Base-by-base conservation (phyloP, 2,329 filamentous ascomycete species). In the Lachnellula arida region DNA sequence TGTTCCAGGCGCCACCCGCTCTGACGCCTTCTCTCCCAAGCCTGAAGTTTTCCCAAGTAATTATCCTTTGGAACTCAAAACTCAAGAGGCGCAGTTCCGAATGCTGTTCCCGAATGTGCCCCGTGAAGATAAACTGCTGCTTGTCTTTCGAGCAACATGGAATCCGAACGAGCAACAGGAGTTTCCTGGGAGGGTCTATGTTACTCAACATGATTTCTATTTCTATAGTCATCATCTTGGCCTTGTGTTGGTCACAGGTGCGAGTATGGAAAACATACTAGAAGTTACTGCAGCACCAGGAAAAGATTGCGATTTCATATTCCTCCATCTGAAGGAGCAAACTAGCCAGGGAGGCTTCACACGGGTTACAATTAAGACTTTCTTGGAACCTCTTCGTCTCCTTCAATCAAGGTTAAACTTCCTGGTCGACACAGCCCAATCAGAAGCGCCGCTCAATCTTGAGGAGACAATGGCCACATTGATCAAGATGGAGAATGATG, bases 191-290 rank as follows among this genome's bases (percentile, higher is more conserved):
- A 84, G 94, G 52, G 85, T 96, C 23, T 99, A 95, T 70, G 86
- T 96, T 57, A 97, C 93, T 0, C 80, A 87, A 0, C 85, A 87
- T 59, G 88, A 92, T 61, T 85, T 99, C 70, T 97, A 96, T 72
- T 97, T 99, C 69, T 99, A 97, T 73, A 95, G 92, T 65, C 89
- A 97, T 67, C 89, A 97, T 68, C 85, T 97, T 70, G 94, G 94
- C 5, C 80, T 99, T 5, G 88, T 97, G 0, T 79, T 96, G 37
- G 89, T 93, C 1, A 93, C 91, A 50, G 83, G 83, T 15, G 83
- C 95, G 50, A 84, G 81, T 53, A 78, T 99, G 55, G 81, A 86
- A 53, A 85, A 57, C 34, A 90, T 99, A 55, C 84, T 85, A 8
- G 94, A 97, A 72, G 90, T 97, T 43, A 97, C 91, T 23, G 89